Conservation (phyloP, 2,329 filamentous ascomycete species). For the Immersiporthe knoxdaviesiana region DNA sequence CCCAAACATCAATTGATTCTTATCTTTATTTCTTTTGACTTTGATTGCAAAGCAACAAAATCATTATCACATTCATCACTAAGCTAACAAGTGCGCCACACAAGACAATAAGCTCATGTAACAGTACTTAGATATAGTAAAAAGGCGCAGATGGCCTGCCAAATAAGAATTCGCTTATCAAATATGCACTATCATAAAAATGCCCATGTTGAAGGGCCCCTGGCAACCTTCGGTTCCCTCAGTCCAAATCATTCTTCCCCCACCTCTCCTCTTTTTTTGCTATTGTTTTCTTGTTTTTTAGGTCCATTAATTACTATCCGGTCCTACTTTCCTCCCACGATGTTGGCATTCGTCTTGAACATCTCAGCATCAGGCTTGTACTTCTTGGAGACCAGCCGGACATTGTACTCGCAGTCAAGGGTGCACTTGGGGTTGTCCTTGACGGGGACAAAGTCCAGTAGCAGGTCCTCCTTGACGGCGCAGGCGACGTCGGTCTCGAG, state of each 20-base stretch:
- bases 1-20: too few species aligned
- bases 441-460: slow-evolving; percentile 14
- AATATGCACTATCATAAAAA: background rate
- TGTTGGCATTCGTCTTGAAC: slow-evolving; percentile 13
- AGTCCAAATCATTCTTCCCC: background rate
- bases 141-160: background rate
- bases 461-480: slow-evolving; percentile 30
- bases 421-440: slow-evolving; percentile 61
- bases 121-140: too few species aligned
- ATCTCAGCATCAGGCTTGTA: slow-evolving; percentile 12
- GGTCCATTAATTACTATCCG: background rate
- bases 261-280: background rate
- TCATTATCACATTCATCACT: background rate
- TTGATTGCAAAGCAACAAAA: too few species aligned
- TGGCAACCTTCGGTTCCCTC: background rate
- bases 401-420: slow-evolving; percentile 67
- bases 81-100: background rate
- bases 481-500: slow-evolving; percentile 46
- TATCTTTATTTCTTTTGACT: too few species aligned
- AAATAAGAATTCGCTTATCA: background rate
- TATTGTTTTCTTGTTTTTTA: background rate
- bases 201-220: background rate
- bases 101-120: background rate
- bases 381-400: slow-evolving; percentile 34
- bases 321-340: background rate